A percentile compares a stretch with the other conserved stretches of the same genome.
Evolutionary conservation across 2,329 filamentous ascomycete species (phyloP).

Genomic region (Stagonosporopsis rhizophila): DNA sequence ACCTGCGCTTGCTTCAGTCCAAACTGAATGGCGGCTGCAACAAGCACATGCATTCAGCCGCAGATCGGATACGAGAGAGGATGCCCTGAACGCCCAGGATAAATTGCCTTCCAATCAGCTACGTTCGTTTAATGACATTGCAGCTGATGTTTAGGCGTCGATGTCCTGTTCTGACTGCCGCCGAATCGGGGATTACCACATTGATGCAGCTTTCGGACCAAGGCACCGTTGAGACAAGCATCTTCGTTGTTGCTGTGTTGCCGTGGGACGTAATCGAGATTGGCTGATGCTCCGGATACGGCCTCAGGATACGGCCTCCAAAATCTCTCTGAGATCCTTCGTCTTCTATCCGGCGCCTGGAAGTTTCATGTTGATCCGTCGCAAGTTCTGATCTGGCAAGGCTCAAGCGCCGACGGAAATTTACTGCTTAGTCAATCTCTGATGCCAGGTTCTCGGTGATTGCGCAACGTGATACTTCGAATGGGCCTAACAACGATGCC

Average conservation of each 20-base stretch:
- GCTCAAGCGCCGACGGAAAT: constrained; percentile 34
- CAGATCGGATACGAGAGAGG: constrained; percentile 9
- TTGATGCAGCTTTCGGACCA: background rate
- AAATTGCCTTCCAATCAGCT: constrained; percentile 8
- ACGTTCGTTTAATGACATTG: constrained; percentile 1
- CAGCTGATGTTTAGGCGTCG: background rate
- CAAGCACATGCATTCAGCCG: constrained; percentile 16
- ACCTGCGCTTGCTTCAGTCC: background rate
- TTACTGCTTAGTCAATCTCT: constrained; percentile 16
- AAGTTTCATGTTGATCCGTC: constrained; percentile 45
- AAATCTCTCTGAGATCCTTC: constrained; percentile 41
- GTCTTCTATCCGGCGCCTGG: constrained; percentile 39
- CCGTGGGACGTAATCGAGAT: constrained; percentile 20
- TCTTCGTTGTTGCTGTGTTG: constrained; percentile 14
- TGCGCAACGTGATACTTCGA: constrained; percentile 44
- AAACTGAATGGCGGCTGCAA: constrained; percentile 7
- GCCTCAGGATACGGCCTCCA: constrained; percentile 28
- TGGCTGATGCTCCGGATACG: constrained; percentile 32
- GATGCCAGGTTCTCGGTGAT: constrained; percentile 50
- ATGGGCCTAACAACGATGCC: constrained; percentile 21
- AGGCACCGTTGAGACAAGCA: constrained; percentile 6
- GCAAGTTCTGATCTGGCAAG: constrained; percentile 39
- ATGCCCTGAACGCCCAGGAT: constrained; percentile 1
- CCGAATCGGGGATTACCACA: background rate
- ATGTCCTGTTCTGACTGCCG: background rate